Evolutionary conservation across 768 basidiomycete species (phyloP).

Genomic region (Cystobasidium tubakii): DNA sequence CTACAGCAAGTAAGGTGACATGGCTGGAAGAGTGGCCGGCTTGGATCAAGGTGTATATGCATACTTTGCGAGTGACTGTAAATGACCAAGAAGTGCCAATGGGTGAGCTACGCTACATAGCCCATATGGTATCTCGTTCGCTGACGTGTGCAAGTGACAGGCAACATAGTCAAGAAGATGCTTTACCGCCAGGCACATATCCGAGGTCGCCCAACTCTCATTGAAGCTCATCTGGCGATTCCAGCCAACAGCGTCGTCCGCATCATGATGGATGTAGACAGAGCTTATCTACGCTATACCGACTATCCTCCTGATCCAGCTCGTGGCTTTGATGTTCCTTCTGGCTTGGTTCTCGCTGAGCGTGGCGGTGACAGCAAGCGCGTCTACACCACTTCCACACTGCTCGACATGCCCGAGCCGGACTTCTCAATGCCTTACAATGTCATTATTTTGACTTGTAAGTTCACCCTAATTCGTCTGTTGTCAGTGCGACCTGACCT

Average conservation of each 20-base stretch:
- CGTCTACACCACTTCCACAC: conserved; percentile 72
- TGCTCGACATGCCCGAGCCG: conserved; percentile 92
- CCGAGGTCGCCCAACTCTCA: conserved; percentile 67
- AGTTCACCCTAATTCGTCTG: conserved; percentile 26
- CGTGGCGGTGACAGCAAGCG: conserved; percentile 49
- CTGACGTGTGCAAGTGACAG: no score
- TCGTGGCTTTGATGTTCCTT: conserved; percentile 86
- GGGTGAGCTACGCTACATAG: conserved; percentile 31
- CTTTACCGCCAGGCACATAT: conserved; percentile 64
- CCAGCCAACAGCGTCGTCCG: conserved; percentile 63
- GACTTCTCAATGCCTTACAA: conserved; percentile 99
- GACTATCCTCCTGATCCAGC: conserved; percentile 95
- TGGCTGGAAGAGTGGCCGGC: conserved; percentile 93
- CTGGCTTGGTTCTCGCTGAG: conserved; percentile 61
- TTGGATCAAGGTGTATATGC: conserved; percentile 79
- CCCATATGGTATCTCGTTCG: no score
- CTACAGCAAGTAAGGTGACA: conserved; percentile 53
- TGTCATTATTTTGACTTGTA: conserved; percentile 85
- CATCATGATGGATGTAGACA: conserved; percentile 67
- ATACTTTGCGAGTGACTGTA: conserved; percentile 61
- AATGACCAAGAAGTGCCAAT: conserved; percentile 49
- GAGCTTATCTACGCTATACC: conserved; percentile 83
- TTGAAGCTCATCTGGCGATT: conserved; percentile 66
- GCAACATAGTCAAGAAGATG: conserved; percentile 61
- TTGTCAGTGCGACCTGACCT: not conserved